A percentile compares a stretch with the other conserved stretches of the same genome.
Conservation (phyloP, 2,329 filamentous ascomycete genomes). For the Sporothrix schenckii region DNA sequence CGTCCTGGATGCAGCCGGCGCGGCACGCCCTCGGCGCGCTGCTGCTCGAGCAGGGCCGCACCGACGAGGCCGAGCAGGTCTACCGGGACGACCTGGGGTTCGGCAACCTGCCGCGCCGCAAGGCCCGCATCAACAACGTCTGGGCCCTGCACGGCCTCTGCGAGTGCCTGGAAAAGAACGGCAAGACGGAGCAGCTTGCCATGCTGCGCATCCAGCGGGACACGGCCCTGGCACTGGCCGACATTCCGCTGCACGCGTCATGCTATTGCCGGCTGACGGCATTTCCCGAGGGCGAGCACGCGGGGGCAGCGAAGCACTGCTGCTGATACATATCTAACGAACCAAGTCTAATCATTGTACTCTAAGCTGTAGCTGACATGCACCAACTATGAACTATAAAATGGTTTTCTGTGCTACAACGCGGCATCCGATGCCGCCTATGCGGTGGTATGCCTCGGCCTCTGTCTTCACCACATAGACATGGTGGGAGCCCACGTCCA, state of each 20-base stretch:
- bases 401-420: neutral
- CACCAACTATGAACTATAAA: no score
- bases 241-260: constrained; percentile 43
- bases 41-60: constrained; percentile 55
- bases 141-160: constrained; percentile 63
- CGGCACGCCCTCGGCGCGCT: constrained; percentile 61
- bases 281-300: neutral
- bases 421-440: constrained; percentile 8
- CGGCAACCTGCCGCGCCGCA: constrained; percentile 54
- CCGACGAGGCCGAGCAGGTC: constrained; percentile 49
- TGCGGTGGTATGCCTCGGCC: constrained; percentile 1
- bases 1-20: constrained; percentile 63
- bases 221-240: constrained; percentile 34
- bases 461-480: neutral
- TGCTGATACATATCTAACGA: no score
- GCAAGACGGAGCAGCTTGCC: constrained; percentile 34
- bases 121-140: constrained; percentile 62
- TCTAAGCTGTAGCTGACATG: no score
- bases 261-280: constrained; percentile 42
- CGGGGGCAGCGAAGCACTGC: no score
- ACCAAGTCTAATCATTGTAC: no score
- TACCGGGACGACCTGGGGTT: constrained; percentile 53
- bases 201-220: neutral
- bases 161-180: constrained; percentile 57
- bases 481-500: neutral